These are phyloP conservation scores for Dalbergia cultrata DNA, from an alignment of 306 rosid species.

Conservation along the genomic window DNA sequence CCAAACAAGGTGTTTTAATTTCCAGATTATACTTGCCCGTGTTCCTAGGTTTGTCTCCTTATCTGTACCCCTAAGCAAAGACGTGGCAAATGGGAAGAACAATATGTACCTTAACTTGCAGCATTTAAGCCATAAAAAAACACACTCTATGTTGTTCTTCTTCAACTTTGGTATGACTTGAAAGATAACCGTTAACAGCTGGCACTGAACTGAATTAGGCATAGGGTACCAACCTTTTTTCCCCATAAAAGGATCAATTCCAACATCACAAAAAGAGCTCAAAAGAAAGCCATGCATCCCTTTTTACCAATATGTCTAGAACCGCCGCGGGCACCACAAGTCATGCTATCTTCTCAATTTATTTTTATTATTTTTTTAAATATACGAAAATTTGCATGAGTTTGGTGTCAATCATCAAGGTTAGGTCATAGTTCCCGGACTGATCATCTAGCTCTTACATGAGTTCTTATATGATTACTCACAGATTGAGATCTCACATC, in stretches of 20 bases:
- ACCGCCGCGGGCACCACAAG: slow-evolving; percentile 7
- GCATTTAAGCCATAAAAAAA: not conserved
- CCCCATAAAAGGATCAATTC: slow-evolving; percentile 28
- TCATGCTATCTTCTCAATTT: slow-evolving; percentile 25
- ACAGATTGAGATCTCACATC: too few species aligned
- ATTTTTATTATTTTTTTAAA: too few species aligned
- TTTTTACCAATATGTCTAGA: slow-evolving; percentile 34
- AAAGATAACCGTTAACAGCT: slow-evolving; percentile 40
- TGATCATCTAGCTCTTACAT: too few species aligned
- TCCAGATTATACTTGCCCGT: slow-evolving; percentile 17
- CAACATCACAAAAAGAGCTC: slow-evolving; percentile 25
- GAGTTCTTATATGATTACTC: too few species aligned
- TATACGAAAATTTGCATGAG: too few species aligned
- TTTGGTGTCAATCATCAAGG: too few species aligned
- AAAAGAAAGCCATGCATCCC: slow-evolving; percentile 30
- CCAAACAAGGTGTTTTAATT: slow-evolving; percentile 30
- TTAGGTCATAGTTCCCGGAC: too few species aligned
- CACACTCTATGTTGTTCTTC: not conserved
- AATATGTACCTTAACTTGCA: slow-evolving; percentile 21
- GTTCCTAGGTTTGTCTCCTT: slow-evolving; percentile 33
- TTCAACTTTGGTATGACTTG: slow-evolving; percentile 40
- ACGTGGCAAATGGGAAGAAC: not conserved
- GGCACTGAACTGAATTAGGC: slow-evolving; percentile 44
- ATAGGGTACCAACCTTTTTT: slow-evolving; percentile 17
- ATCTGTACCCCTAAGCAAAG: slow-evolving; percentile 30